Conservation (phyloP, 805 yeast genomes). For the Metschnikowia hibisci region DNA sequence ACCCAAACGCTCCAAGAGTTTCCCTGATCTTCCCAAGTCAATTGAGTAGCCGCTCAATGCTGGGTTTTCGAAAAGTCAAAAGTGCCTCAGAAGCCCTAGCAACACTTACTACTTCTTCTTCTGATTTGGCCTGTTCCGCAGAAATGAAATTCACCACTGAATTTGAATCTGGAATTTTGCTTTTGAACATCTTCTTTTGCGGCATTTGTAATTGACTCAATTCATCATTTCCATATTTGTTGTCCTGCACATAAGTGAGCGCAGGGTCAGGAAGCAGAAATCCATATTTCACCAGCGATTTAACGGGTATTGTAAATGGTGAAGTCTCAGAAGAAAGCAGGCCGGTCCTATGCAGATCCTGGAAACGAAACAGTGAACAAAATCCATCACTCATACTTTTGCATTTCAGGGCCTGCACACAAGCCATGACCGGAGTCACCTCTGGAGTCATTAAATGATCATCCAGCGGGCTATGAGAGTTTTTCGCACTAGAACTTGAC, state of each 20-base stretch:
- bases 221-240: not conserved
- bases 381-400: not conserved
- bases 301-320: conserved; percentile 27
- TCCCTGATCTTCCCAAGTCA: conserved; percentile 14
- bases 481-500: not conserved
- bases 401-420: not conserved
- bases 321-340: conserved; percentile 25
- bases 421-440: not conserved
- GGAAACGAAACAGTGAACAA: conserved; percentile 5
- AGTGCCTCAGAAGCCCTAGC: conserved; percentile 38
- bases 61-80: conserved; percentile 38
- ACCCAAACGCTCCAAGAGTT: too few species aligned
- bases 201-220: conserved; percentile 16
- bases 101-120: conserved; percentile 12
- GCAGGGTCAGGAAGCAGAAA: conserved; percentile 43
- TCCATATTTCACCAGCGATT: conserved; percentile 17
- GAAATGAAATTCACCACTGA: conserved; percentile 15
- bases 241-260: not conserved
- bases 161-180: conserved; percentile 25
- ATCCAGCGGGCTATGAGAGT: not conserved
- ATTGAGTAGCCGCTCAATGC: conserved; percentile 39
- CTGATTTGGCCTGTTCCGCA: conserved; percentile 13
- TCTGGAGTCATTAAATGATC: not conserved
- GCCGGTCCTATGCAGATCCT: not conserved
- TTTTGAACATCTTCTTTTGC: conserved; percentile 28